These are phyloP conservation scores for Pyricularia sp. DNA, from an alignment of 2,329 filamentous ascomycete species.

Conservation along the genomic window DNA sequence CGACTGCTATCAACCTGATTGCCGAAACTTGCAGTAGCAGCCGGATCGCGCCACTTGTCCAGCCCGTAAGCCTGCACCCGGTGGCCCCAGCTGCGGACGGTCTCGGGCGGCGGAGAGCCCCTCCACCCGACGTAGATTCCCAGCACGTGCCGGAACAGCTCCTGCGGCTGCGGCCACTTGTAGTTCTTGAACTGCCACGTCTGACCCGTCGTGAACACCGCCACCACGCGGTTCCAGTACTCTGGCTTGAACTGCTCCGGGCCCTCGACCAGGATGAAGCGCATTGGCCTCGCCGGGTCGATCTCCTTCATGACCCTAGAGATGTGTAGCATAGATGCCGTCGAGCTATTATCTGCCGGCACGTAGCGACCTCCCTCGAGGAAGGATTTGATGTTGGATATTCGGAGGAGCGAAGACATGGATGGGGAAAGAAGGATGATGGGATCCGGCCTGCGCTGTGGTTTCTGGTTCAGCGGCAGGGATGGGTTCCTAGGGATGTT, in stretches of 20 bases:
- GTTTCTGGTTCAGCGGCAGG: slow-evolving; percentile 40
- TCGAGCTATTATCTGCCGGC: slow-evolving; percentile 61
- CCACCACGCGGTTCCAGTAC: slow-evolving; percentile 92
- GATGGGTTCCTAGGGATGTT: slow-evolving; percentile 30
- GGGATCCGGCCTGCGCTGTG: slow-evolving; percentile 54
- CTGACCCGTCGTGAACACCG: slow-evolving; percentile 95
- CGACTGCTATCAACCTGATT: slow-evolving; percentile 37
- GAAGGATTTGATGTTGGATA: slow-evolving; percentile 94
- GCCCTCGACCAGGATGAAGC: slow-evolving; percentile 92
- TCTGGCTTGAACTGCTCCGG: slow-evolving; percentile 95
- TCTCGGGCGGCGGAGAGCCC: slow-evolving; percentile 69
- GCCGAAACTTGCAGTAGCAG: not conserved
- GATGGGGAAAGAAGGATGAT: slow-evolving; percentile 97
- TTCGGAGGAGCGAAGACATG: slow-evolving; percentile 85
- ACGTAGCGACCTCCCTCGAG: slow-evolving; percentile 76
- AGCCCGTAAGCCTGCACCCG: slow-evolving; percentile 70
- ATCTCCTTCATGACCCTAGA: slow-evolving; percentile 65
- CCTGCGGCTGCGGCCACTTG: slow-evolving; percentile 83
- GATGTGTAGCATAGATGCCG: slow-evolving; percentile 77
- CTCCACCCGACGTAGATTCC: slow-evolving; percentile 90
- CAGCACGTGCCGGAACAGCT: slow-evolving; percentile 80
- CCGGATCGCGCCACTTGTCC: slow-evolving; percentile 67
- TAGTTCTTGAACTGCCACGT: slow-evolving; percentile 98
- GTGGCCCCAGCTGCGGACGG: slow-evolving; percentile 76
- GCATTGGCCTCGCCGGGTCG: slow-evolving; percentile 62